These are phyloP conservation scores for Trichoderma gamsii DNA, from an alignment of 495 filamentous ascomycete species.

Conservation along the genomic window DNA sequence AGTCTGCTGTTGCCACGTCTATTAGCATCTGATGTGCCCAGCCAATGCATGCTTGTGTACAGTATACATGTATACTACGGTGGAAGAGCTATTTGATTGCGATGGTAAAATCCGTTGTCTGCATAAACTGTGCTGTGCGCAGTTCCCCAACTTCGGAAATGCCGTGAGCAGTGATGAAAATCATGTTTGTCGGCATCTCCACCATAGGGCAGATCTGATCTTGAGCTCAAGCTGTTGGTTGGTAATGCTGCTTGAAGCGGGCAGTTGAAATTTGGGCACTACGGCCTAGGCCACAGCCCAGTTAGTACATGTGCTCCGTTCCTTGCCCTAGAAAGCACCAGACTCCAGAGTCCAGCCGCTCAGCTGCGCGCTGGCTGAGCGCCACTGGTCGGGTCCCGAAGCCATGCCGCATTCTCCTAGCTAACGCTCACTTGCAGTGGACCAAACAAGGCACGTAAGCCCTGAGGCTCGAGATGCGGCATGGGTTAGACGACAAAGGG, in stretches of 20 bases:
- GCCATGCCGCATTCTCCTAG: conserved; percentile 2
- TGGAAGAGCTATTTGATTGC: too few species aligned
- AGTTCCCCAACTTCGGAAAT: background rate
- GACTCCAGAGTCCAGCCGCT: background rate
- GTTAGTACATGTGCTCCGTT: too few species aligned
- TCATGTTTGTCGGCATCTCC: background rate
- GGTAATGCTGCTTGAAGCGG: too few species aligned
- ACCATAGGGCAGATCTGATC: background rate
- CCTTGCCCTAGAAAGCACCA: background rate
- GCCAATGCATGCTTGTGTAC: too few species aligned
- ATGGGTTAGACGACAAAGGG: background rate
- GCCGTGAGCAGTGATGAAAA: background rate
- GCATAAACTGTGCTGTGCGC: background rate
- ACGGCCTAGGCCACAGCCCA: too few species aligned
- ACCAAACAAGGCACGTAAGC: background rate
- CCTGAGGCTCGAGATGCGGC: background rate
- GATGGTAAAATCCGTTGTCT: too few species aligned
- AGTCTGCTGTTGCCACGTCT: too few species aligned
- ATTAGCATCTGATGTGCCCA: too few species aligned
- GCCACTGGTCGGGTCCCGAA: background rate
- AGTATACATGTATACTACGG: too few species aligned
- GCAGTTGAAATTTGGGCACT: too few species aligned
- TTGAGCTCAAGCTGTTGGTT: background rate
- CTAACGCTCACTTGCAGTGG: background rate
- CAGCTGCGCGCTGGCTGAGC: background rate